Conservation (phyloP, 257 asterid species). For the Ophiorrhiza pumila region DNA sequence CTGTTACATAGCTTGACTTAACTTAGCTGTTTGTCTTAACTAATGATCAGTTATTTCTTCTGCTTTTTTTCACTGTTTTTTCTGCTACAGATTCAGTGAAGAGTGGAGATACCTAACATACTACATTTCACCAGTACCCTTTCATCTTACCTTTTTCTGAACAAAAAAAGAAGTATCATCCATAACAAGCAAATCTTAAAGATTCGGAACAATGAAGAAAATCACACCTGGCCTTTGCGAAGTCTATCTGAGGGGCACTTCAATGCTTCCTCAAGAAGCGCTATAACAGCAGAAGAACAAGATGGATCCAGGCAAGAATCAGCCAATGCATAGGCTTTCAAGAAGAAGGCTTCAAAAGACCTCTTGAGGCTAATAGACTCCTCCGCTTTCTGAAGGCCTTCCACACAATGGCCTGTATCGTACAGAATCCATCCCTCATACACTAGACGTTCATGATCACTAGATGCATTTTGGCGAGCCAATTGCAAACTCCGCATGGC, state of each 20-base stretch:
- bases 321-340: slow-evolving; percentile 98
- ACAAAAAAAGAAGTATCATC: neutral
- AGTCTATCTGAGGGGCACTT: slow-evolving; percentile 98
- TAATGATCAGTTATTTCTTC: neutral
- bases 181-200: neutral
- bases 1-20: neutral
- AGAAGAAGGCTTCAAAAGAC: slow-evolving; percentile 96
- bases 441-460: slow-evolving; percentile 82
- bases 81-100: neutral
- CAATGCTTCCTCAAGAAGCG: slow-evolving; percentile 94
- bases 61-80: neutral
- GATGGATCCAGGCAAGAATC: slow-evolving; percentile 94
- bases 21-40: neutral
- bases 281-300: slow-evolving; percentile 78
- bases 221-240: slow-evolving; percentile 95
- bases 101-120: neutral
- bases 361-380: slow-evolving; percentile 86
- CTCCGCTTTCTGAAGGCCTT: slow-evolving; percentile 91
- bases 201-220: neutral
- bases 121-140: neutral
- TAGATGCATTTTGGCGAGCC: slow-evolving; percentile 87
- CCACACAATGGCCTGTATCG: slow-evolving; percentile 94
- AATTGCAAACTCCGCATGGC: slow-evolving; percentile 96
- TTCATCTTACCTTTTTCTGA: neutral
- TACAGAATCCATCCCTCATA: slow-evolving; percentile 99